Evolutionary conservation across 1,139 yeast genomes (phyloP), one percentile per base, ranked within the genome.

Genomic region (Tardiomyces blankii): DNA sequence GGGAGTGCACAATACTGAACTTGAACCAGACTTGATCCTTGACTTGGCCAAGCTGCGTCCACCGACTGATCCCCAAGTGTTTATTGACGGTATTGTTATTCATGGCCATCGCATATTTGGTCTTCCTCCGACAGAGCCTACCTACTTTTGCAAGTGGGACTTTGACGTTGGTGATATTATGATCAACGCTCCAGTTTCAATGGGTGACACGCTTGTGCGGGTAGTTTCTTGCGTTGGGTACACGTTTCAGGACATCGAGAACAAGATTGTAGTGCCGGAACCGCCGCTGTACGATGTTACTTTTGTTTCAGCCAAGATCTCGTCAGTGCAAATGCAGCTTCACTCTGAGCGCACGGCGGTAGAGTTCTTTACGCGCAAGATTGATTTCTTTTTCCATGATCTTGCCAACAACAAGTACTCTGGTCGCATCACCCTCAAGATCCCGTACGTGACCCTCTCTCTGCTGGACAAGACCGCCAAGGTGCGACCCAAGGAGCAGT

Each of bases 71-170:
- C 70, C 77, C 2, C 76, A 77, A 33, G 54, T 85, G 13, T 62
- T 67, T 12, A 72, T 85, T 43, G 84, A 80, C 55, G 87, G 88
- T 0, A 59, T 88, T 21, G 59, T 73, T 4, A 72, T 85, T 14
- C 95, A 84, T 62, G 91, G 95, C 1, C 95, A 89, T 60, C 73
- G 97, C 58, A 78, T 88, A 80, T 87, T 88, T 69, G 97, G 98
- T 0, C 62, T 87, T 1, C 96, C 96, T 0, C 96, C 96, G 0
- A 70, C 73, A 2, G 95, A 86, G 59, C 85, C 91, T 1, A 86
- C 96, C 0, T 91, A 86, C 59, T 79, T 77, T 53, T 88, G 96
- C 59, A 82, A 85, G 51, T 91, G 97, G 97, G 89, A 84, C 52
- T 77, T 89, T 53, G 77, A 76, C 28, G 62, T 83, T 2, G 94